Base-by-base conservation (phyloP, 1,139 yeast species). In the Insectozyma bohioensis region DNA sequence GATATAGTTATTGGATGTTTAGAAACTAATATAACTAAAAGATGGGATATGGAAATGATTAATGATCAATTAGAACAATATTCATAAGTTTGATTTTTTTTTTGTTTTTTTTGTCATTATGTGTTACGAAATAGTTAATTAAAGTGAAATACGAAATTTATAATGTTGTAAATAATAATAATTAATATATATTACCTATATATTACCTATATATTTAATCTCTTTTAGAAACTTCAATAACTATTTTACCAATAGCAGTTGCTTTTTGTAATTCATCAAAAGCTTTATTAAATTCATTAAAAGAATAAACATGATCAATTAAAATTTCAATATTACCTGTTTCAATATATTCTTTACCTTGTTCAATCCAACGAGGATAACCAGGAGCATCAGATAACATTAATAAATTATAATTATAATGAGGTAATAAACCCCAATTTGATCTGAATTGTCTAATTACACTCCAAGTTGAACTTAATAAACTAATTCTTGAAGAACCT, bases 171-270 rank as follows among this genome's bases (percentile, higher is more conserved):
- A n/a, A n/a, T n/a, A n/a, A n/a, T n/a, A n/a, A n/a, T n/a, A n/a
- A n/a, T n/a, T n/a, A n/a, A n/a, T n/a, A n/a, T n/a, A n/a, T n/a
- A n/a, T n/a, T n/a, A n/a, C n/a, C n/a, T 22, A 22, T 10, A 22
- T 5, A 11, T 6, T 22, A 6, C 12, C 24, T 11, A 23, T 13
- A 12, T n/a, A 17, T 6, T 23, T 13, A 5, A 6, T 13, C n/a
- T n/a, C n/a, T n/a, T n/a, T n/a, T n/a, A n/a, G n/a, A n/a, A n/a
- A n/a, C n/a, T 41, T 53, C 51, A 20, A 76, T 42, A 6, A 84
- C 69, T 24, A 84, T 65, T 51, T 85, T 85, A 24, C 95, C 95
- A 37, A 65, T 67, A 3, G 82, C 79, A 32, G 56, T 63, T 35
- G 75, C 73, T 11, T 65, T 53, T 11, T 52, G 54, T 23, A 81